Base-by-base conservation (phyloP, 257 asterid genomes). In the Scutellaria baicalensis region DNA sequence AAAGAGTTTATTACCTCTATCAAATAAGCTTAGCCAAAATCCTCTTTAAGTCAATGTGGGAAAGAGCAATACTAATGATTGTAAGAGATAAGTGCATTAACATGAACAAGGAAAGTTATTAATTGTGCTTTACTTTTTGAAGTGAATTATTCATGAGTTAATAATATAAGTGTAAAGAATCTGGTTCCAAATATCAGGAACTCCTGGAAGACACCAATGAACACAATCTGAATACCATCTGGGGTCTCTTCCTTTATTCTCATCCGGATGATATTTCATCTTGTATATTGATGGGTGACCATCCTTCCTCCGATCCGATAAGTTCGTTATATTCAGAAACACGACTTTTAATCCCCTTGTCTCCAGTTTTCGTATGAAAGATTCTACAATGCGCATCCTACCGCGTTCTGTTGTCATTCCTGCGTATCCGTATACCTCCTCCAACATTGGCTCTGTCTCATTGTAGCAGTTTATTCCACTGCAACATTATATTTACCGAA, bases 181-280 rank as follows among this genome's bases (percentile, higher is more conserved):
- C 5, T 66, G 62, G 17, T 66, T 51, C 40, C 62, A 66, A 6
- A 66, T 51, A 51, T 66, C 60, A 8, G 71, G 20, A 52, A 62
- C 70, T 65, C 60, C 71, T 0, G 68, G 68, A 40, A 63, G 56
- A 23, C 68, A 63, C 68, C 68, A 63, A 8, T 63, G 68, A 12
- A 13, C n/a, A 4, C 68, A 44, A 14, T 63, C 68, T 0, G 39
- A 33, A 14, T 43, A 44, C 3, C 8, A 43, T 8, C 4, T 0
- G 12, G 68, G 56, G 0, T 63, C 23, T 18, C 4, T 11, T 8
- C 23, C n/a, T 18, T 63, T 54, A 7, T 63, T 5, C 6, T 63
- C 40, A 13, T 55, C 44, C 31, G 6, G 13, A 63, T 6, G 20
- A 21, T 6, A 20, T 11, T 10, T 20, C 33, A 1, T 39, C 63